Base-by-base conservation (phyloP, 2,329 filamentous ascomycete species). In the Cercospora sp. region DNA sequence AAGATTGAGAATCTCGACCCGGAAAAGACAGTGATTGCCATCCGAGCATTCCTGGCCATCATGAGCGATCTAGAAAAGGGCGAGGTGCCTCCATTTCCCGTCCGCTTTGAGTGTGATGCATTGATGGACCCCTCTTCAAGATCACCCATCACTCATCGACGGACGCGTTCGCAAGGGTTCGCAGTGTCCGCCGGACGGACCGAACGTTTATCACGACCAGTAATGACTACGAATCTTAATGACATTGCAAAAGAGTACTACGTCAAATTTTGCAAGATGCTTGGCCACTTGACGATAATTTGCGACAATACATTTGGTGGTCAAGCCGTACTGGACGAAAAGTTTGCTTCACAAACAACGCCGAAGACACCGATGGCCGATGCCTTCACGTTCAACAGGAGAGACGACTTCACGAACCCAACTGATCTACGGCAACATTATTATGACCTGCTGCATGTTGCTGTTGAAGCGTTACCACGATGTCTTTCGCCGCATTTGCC, bases 281-380 rank as follows among this genome's bases (percentile, higher is more conserved):
- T 99, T 7, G 95, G 94, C 28, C 96, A 97, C 78, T 96, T 99
- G 66, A 97, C 94, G 2, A 91, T 98, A 55, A 90, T 98, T 37
- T 99, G 95, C 80, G 95, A 99, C 79, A 95, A 97, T 74, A 91
- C 94, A 0, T 99, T 99, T 81, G 96, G 95, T 62, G 95, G 95
- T 0, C 95, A 99, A 81, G 95, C 94, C 34, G 92, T 93, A 0
- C 81, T 98, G 59, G 95, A 99, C 76, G 96, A 99, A 79, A 98
- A 97, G 77, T 97, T 98, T 77, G 91, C 87, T 69, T 89, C 91
- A 57, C 88, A 91, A 8, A 59, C 62, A 3, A 91, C 91, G 0
- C 94, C 95, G 0, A 98, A 98, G 79, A 99, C 95, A 0, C 95
- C 96, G 1, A 94, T 98, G 73, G 86, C 94, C 0, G 95, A 98